Evolutionary conservation across 2,329 filamentous ascomycete genomes (phyloP), one percentile per base, ranked within the genome.

Genomic region (Fusarium praegraminearum): DNA sequence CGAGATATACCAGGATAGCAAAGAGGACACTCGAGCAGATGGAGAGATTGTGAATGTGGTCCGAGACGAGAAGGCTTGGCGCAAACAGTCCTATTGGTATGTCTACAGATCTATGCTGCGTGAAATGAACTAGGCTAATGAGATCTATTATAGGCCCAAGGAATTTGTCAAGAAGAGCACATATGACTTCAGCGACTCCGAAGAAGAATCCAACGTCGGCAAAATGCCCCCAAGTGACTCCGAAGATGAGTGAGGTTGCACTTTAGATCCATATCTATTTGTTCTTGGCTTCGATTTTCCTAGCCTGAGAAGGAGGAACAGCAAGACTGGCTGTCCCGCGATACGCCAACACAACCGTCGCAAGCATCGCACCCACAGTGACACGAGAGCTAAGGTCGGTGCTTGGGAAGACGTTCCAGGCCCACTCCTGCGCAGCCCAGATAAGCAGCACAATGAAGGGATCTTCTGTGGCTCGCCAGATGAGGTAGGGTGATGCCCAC

Each of bases 31-130:
- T 74, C 94, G 93, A 78, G 87, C 97, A 15, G 86, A 88, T 54
- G 96, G 95, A 16, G 93, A 97, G 79, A 98, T 99, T 74, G 86
- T 97, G 72, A 98, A 98, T 76, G 89, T 98, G 36, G 94, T 98
- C 38, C 86, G 93, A 38, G 93, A 98, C 76, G 94, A 98, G 83
- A 97, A 93, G 81, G 85, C 86, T 44, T 99, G 96, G 96, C 89
- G 94, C 76, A 97, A 97, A 81, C 90, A 92, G 82, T 75, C 84
- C 12, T 99, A 95, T 78, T 98, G 96, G 96, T 95, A 83, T 78
- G 24, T 35, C 40, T 36, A 18, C 41, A 11, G 24, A 20, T 33
- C 12, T 53, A 45, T 41, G 11, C 10, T 11, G 30, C 13, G 13
- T 18, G 53, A 33, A 33, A 50, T 26, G n/a, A 40, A 38, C 72